These are phyloP conservation scores for Fusarium robinianum DNA, from an alignment of 2,329 filamentous ascomycete genomes.

Conservation along the genomic window DNA sequence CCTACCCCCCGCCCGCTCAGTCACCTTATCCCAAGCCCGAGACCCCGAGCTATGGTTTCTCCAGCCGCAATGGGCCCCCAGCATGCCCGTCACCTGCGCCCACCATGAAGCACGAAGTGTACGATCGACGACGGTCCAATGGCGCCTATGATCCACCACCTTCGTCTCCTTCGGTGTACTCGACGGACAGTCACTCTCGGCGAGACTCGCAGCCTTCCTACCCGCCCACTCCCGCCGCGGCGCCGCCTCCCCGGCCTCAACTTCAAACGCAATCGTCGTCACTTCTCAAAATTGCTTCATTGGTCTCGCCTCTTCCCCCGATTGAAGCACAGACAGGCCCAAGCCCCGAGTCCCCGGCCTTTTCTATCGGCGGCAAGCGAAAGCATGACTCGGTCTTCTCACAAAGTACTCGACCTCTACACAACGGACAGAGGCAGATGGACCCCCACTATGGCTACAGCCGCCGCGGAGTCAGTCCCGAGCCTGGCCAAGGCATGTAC, in stretches of 20 bases:
- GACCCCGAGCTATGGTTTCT: conserved; percentile 47
- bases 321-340: conserved; percentile 44
- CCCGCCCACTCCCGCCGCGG: conserved; percentile 33
- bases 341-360: conserved; percentile 30
- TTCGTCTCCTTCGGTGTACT: conserved; percentile 44
- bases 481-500: conserved; percentile 41
- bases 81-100: conserved; percentile 39
- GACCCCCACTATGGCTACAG: conserved; percentile 39
- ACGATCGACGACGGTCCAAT: conserved; percentile 45
- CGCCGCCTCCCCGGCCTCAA: conserved; percentile 33
- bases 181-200: conserved; percentile 37
- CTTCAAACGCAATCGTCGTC: conserved; percentile 37
- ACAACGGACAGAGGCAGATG: conserved; percentile 45
- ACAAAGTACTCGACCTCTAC: conserved; percentile 39
- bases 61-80: conserved; percentile 37
- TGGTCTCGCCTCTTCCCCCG: conserved; percentile 43
- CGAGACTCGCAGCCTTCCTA: conserved; percentile 40
- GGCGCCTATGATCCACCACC: conserved; percentile 47
- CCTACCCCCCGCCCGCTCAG: conserved; percentile 44
- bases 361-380: conserved; percentile 43
- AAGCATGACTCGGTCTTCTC: conserved; percentile 45
- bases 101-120: conserved; percentile 41
- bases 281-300: conserved; percentile 44
- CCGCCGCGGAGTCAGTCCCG: conserved; percentile 33
- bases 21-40: conserved; percentile 47